Percentiles rank a stretch among this genome's conserved stretches.
These are phyloP conservation scores for Cryptococcus deneoformans DNA, from an alignment of 1,284 basidiomycete genomes.

Conservation along the genomic window DNA sequence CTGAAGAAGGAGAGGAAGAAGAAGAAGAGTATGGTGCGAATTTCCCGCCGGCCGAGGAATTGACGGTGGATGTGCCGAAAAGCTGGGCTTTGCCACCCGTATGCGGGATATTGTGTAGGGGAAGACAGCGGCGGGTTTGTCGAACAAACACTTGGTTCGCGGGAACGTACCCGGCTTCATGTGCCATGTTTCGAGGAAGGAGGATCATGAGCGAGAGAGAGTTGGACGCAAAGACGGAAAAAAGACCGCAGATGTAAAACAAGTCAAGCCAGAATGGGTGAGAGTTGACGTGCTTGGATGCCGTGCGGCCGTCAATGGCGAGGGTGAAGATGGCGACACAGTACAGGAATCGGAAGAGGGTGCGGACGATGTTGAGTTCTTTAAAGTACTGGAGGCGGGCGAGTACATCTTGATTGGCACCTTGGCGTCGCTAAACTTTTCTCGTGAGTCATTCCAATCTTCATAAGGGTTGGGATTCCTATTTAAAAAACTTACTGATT, in stretches of 20 bases:
- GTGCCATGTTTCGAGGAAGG: slow-evolving; percentile 26
- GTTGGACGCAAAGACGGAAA: slow-evolving; percentile 29
- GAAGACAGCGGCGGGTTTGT: background rate
- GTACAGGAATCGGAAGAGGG: slow-evolving; percentile 30
- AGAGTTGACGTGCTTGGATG: slow-evolving; percentile 19
- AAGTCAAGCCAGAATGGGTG: slow-evolving; percentile 33
- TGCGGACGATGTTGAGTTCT: slow-evolving; percentile 25
- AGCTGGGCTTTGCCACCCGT: background rate
- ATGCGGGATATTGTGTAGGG: background rate
- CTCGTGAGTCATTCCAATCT: background rate
- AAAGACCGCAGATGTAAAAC: slow-evolving; percentile 20
- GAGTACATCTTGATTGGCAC: slow-evolving; percentile 36
- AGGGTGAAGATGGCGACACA: slow-evolving; percentile 20
- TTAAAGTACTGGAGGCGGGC: slow-evolving; percentile 35
- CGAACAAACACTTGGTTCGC: slow-evolving; percentile 16
- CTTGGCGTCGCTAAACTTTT: slow-evolving; percentile 20
- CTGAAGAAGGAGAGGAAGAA: background rate
- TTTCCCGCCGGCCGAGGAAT: background rate
- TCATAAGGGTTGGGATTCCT: background rate
- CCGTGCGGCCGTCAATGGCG: slow-evolving; percentile 27
- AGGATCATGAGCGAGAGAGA: slow-evolving; percentile 35
- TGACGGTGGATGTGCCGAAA: slow-evolving; percentile 2
- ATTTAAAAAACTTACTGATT: slow-evolving; percentile 15
- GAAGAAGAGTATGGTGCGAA: background rate
- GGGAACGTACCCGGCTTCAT: slow-evolving; percentile 11